A percentile compares a stretch with the other conserved stretches of the same genome.
Evolutionary conservation across 805 yeast species (phyloP).

Genomic region (Metschnikowia dekortorum): DNA sequence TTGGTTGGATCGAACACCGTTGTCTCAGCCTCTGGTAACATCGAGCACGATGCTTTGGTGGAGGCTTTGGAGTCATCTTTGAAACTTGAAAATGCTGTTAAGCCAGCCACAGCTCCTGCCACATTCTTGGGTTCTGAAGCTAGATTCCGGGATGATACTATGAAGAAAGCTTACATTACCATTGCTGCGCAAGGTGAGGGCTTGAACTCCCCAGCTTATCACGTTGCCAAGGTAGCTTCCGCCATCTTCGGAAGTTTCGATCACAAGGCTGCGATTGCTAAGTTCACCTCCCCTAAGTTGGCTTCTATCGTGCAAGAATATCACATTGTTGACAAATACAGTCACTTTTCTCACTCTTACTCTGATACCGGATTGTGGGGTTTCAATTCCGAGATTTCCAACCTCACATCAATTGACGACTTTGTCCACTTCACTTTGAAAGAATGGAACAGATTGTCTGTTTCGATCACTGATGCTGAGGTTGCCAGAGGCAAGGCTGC

Average conservation of each 20-base stretch:
- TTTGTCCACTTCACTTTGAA: slow-evolving; percentile 75
- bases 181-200: slow-evolving; percentile 75
- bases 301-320: slow-evolving; percentile 64
- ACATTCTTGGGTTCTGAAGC: slow-evolving; percentile 82
- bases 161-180: slow-evolving; percentile 74
- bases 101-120: slow-evolving; percentile 46
- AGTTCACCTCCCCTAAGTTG: slow-evolving; percentile 59
- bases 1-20: slow-evolving; percentile 63
- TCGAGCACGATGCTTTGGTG: slow-evolving; percentile 65
- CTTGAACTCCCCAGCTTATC: slow-evolving; percentile 56
- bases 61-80: slow-evolving; percentile 55
- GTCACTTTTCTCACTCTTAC: slow-evolving; percentile 69
- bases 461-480: slow-evolving; percentile 72
- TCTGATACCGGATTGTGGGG: slow-evolving; percentile 85
- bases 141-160: slow-evolving; percentile 83
- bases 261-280: slow-evolving; percentile 50
- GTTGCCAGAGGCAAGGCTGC: slow-evolving; percentile 72
- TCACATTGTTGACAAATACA: slow-evolving; percentile 67
- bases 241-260: slow-evolving; percentile 49
- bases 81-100: slow-evolving; percentile 48
- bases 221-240: slow-evolving; percentile 71
- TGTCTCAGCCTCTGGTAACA: slow-evolving; percentile 67
- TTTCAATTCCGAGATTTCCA: slow-evolving; percentile 60
- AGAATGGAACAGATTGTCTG: slow-evolving; percentile 82
- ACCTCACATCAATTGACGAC: slow-evolving; percentile 63